A percentile compares a stretch with the other conserved stretches of the same genome.
Conservation (phyloP, 2,329 filamentous ascomycete genomes). For the Verticillium zaregamsianum region DNA sequence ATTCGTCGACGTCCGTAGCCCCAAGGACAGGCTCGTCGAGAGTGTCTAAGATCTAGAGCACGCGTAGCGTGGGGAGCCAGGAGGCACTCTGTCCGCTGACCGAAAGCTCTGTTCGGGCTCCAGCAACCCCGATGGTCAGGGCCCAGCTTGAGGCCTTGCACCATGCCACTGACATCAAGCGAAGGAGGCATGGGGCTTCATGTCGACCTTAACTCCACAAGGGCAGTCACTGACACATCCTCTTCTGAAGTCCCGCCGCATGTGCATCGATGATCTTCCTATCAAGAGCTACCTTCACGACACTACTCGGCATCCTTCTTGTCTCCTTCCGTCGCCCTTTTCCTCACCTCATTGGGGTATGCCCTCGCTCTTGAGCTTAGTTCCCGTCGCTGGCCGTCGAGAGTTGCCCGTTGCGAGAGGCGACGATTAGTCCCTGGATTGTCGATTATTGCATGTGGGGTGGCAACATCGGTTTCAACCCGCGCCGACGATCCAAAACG, state of each 20-base stretch:
- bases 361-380: neutral
- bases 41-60: neutral
- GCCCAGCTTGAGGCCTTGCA: neutral
- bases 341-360: neutral
- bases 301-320: neutral
- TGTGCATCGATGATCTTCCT: neutral
- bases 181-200: neutral
- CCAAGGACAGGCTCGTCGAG: too few relatives aligned
- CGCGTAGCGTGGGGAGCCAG: neutral
- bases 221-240: neutral
- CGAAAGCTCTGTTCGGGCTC: neutral
- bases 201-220: neutral
- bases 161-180: neutral
- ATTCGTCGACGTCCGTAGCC: too few relatives aligned
- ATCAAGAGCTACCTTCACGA: neutral
- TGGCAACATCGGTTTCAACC: neutral
- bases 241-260: neutral
- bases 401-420: neutral
- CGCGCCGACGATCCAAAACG: constrained; percentile 11
- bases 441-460: neutral
- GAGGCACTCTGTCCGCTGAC: neutral
- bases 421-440: neutral
- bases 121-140: neutral
- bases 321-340: neutral
- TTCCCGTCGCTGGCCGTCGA: neutral